Percentiles rank a stretch among this genome's conserved stretches.
Conservation (phyloP, 176 grass and related monocot species). For the Carex parvula region DNA sequence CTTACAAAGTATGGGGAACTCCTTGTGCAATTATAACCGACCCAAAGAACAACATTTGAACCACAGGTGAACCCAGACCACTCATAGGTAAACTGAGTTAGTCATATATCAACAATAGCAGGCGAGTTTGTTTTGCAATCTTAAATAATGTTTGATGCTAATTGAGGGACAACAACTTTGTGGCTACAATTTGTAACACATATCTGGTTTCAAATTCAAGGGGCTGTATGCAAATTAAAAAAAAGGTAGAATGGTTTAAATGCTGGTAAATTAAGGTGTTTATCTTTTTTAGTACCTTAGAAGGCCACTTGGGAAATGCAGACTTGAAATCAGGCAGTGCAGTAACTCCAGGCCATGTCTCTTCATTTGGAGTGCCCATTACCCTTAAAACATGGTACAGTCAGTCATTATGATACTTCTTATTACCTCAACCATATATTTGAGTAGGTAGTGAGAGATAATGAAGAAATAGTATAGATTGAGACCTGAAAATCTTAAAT, state of each 20-base stretch:
- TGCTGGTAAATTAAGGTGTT: slow-evolving; percentile 17
- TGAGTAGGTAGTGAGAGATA: background rate
- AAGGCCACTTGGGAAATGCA: slow-evolving; percentile 74
- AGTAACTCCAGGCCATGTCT: slow-evolving; percentile 86
- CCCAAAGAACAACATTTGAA: background rate
- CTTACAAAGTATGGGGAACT: background rate
- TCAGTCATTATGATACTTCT: background rate
- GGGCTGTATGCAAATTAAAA: background rate
- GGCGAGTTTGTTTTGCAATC: background rate
- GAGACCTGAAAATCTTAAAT: slow-evolving; percentile 95
- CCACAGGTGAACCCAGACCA: background rate
- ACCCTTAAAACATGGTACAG: slow-evolving; percentile 43
- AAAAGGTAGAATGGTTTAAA: background rate
- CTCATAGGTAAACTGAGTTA: background rate
- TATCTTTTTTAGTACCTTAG: slow-evolving; percentile 45
- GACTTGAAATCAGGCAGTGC: slow-evolving; percentile 80
- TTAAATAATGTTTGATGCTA: background rate
- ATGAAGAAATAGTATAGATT: slow-evolving; percentile 7
- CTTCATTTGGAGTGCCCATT: slow-evolving; percentile 85
- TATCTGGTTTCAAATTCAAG: background rate
- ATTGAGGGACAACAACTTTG: background rate
- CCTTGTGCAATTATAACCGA: background rate
- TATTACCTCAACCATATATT: background rate
- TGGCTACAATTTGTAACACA: background rate
- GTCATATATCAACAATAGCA: background rate